Conservation (phyloP, 495 filamentous ascomycete species). For the Glarea lozoyensis region DNA sequence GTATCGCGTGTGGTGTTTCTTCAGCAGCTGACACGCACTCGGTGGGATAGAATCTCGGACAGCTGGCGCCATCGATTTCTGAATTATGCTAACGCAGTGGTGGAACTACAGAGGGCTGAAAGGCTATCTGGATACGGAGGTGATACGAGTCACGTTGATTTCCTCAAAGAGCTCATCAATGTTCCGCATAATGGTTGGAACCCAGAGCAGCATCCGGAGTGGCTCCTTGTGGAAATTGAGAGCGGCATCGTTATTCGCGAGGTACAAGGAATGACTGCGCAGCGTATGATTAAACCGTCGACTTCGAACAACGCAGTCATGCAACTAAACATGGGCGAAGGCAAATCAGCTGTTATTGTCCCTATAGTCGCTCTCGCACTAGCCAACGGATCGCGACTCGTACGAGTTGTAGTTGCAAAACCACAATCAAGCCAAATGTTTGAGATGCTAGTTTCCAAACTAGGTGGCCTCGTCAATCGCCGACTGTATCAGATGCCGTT, state of each 20-base stretch:
- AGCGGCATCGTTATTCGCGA: constrained; percentile 51
- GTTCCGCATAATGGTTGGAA: constrained; percentile 43
- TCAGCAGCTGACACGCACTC: too few relatives aligned
- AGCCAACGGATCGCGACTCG: constrained; percentile 41
- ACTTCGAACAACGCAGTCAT: constrained; percentile 41
- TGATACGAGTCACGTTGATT: constrained; percentile 26
- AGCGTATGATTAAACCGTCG: constrained; percentile 44
- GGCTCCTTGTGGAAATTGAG: constrained; percentile 56
- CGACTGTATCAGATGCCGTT: constrained; percentile 55
- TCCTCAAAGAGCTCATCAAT: constrained; percentile 43
- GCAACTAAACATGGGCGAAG: constrained; percentile 71
- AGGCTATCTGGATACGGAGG: constrained; percentile 21
- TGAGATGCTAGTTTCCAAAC: constrained; percentile 46
- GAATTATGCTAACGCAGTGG: constrained; percentile 29
- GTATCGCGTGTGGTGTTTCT: too few relatives aligned
- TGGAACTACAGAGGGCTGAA: constrained; percentile 29
- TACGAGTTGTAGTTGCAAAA: constrained; percentile 53
- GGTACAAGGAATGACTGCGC: constrained; percentile 49
- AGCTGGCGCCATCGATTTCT: too few relatives aligned
- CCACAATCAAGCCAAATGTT: constrained; percentile 54
- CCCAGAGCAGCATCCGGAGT: constrained; percentile 43
- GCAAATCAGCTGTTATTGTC: constrained; percentile 64
- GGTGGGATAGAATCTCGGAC: too few relatives aligned
- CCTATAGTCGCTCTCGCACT: constrained; percentile 50
- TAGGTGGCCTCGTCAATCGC: constrained; percentile 51